Percentiles rank a stretch among this genome's conserved stretches.
Evolutionary conservation across 2,329 filamentous ascomycete genomes (phyloP).

Genomic region (Aspergillus sp.): DNA sequence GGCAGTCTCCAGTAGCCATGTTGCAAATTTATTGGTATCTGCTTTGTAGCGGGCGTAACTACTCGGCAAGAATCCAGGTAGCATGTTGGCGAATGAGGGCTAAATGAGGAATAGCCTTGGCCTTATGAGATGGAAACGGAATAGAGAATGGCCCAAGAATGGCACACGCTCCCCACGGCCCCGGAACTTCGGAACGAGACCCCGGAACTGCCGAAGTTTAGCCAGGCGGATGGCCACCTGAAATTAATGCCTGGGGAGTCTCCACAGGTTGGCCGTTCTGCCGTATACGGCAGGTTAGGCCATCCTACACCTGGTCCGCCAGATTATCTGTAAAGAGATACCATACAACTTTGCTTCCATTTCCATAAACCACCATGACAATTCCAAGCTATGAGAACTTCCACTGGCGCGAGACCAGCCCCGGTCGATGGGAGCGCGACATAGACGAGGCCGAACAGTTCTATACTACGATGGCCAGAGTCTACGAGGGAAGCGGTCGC

Average conservation of each 20-base stretch:
- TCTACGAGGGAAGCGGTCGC: constrained; percentile 39
- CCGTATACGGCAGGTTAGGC: no score
- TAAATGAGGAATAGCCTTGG: no score
- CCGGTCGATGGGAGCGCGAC: constrained; percentile 24
- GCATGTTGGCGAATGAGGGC: no score
- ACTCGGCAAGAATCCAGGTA: constrained; percentile 25
- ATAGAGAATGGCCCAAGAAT: background rate
- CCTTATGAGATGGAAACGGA: background rate
- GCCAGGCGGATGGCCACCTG: no score
- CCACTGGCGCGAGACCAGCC: background rate
- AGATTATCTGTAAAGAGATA: no score
- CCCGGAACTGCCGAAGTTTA: no score
- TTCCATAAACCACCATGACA: background rate
- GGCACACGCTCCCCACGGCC: no score
- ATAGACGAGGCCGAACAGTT: constrained; percentile 45
- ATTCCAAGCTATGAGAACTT: background rate
- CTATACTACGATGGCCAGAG: constrained; percentile 38
- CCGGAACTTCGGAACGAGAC: no score
- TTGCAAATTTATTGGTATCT: constrained; percentile 29
- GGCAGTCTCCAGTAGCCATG: constrained; percentile 29
- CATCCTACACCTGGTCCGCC: no score
- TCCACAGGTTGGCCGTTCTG: no score
- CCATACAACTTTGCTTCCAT: no score
- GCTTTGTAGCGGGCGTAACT: constrained; percentile 29
- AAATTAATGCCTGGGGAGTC: no score